Conservation (phyloP, 768 basidiomycete species). For the Steccherinum ochraceum region DNA sequence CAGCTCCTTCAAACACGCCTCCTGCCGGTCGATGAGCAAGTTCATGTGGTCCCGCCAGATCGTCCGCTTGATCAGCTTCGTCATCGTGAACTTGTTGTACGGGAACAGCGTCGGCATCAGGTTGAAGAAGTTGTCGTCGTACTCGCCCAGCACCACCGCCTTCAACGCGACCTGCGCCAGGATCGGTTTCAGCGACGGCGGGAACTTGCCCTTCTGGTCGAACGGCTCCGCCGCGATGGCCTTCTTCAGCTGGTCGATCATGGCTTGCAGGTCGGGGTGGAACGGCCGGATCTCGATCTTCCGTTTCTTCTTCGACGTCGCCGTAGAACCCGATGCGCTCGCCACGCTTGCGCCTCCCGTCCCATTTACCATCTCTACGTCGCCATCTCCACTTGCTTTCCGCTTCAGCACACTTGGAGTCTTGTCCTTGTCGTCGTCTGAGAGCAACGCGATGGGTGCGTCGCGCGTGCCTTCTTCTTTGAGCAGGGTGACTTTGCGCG, state of each 20-base stretch:
- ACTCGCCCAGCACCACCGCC: constrained; percentile 81
- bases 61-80: constrained; percentile 93
- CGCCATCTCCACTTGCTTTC: constrained; percentile 16
- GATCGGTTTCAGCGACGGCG: constrained; percentile 66
- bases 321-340: no score
- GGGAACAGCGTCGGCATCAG: constrained; percentile 84
- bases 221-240: constrained; percentile 67
- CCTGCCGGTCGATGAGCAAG: constrained; percentile 62
- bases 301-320: constrained; percentile 55
- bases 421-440: constrained; percentile 32
- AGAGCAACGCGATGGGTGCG: constrained; percentile 37
- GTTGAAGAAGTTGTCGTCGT: constrained; percentile 89
- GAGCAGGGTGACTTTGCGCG: constrained; percentile 15
- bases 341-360: constrained; percentile 1
- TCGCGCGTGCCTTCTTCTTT: constrained; percentile 42
- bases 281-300: constrained; percentile 68
- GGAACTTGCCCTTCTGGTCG: constrained; percentile 86
- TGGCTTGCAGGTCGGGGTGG: constrained; percentile 59
- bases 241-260: constrained; percentile 52
- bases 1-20: constrained; percentile 60
- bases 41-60: constrained; percentile 69
- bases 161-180: constrained; percentile 67
- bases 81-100: constrained; percentile 95
- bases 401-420: constrained; percentile 17
- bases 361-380: constrained; percentile 3